A percentile compares a stretch with the other conserved stretches of the same genome.
These are phyloP conservation scores for Solanum verrucosum DNA, from an alignment of 257 asterid species.

Conservation along the genomic window DNA sequence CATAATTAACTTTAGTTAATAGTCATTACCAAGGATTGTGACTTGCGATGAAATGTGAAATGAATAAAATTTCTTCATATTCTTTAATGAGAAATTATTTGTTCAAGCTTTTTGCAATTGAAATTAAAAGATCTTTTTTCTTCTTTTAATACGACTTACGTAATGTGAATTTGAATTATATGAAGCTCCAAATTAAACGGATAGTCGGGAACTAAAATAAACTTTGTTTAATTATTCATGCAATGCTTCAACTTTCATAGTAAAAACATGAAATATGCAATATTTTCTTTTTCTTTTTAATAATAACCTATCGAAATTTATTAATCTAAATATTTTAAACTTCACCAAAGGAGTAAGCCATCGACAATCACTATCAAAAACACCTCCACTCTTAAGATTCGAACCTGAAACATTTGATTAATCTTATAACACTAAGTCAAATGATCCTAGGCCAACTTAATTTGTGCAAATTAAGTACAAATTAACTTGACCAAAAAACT, in stretches of 20 bases:
- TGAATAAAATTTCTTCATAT: background rate
- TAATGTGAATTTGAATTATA: background rate
- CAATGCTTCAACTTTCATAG: background rate
- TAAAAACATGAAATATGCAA: background rate
- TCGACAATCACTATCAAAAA: background rate
- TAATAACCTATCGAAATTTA: too few species aligned
- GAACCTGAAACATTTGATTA: background rate
- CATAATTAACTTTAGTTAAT: background rate
- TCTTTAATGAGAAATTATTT: background rate
- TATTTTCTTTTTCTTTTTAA: too few species aligned
- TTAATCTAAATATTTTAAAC: too few species aligned
- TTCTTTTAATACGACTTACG: background rate
- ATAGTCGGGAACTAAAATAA: background rate
- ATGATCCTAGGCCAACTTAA: background rate
- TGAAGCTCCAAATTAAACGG: background rate
- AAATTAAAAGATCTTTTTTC: background rate
- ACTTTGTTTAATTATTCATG: background rate
- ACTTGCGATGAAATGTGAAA: background rate
- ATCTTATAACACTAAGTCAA: background rate
- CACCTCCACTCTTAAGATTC: fast-evolving
- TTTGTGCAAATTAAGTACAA: background rate
- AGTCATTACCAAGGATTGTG: background rate
- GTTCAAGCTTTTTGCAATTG: background rate
- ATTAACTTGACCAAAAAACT: background rate
- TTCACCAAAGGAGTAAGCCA: background rate